These are phyloP conservation scores for Stephanocyclus meneghinianus DNA, from an alignment of 352 stramenopile genomes.

Conservation along the genomic window DNA sequence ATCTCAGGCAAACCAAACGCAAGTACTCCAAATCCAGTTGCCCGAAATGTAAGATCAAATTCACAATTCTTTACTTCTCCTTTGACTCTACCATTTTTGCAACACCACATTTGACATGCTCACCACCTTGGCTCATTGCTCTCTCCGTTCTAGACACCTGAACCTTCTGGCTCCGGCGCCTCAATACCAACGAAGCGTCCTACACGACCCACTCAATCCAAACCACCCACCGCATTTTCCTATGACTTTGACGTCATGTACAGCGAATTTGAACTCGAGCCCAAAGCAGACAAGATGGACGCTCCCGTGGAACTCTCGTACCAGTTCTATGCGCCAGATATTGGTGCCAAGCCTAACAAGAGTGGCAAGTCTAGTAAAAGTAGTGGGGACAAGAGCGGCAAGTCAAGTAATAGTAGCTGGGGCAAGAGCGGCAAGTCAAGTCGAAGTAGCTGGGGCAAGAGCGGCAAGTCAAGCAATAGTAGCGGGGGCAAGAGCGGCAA, in stretches of 20 bases:
- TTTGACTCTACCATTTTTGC: no score
- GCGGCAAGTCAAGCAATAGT: not conserved
- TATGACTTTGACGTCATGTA: not conserved
- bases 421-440: not conserved
- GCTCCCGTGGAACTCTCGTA: not conserved
- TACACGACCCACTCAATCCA: conserved; percentile 2
- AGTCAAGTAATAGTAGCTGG: not conserved
- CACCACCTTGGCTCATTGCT: no score
- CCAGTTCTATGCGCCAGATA: not conserved
- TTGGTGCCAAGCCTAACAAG: conserved; percentile 11
- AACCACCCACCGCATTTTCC: not conserved
- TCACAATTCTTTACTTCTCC: no score
- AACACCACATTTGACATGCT: no score
- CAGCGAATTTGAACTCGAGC: not conserved
- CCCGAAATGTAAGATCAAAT: no score
- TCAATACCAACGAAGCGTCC: not conserved
- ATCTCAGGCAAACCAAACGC: not conserved
- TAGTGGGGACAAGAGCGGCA: not conserved
- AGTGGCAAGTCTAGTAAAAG: not conserved
- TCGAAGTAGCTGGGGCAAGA: not conserved
- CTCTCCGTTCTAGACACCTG: not conserved
- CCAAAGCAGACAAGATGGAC: conserved; percentile 1
- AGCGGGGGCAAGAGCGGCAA: conserved; percentile 4
- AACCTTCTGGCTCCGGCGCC: not conserved
- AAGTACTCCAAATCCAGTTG: not conserved